Percentiles rank a stretch among this genome's conserved stretches.
Conservation (phyloP, 495 filamentous ascomycete species). For the Daldinia loculata region DNA sequence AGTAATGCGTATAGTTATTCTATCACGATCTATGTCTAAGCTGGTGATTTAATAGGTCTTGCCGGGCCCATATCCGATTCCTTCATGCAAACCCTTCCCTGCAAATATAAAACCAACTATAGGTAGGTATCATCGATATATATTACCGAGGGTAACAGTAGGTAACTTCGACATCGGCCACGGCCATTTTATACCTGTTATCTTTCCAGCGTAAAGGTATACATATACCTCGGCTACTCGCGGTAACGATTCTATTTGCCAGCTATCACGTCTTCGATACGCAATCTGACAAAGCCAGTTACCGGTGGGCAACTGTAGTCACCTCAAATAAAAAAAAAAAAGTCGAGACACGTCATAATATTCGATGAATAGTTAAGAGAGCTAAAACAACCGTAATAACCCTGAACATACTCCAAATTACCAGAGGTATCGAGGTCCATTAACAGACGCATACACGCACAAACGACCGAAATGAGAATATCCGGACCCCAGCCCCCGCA, state of each 20-base stretch:
- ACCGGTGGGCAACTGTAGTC: background rate
- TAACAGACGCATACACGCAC: constrained; percentile 8
- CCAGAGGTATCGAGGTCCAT: constrained; percentile 39
- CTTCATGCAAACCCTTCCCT: background rate
- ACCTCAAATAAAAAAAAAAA: too few species aligned
- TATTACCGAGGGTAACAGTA: background rate
- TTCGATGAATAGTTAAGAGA: constrained; percentile 7
- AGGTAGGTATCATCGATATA: background rate
- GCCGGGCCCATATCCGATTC: too few species aligned
- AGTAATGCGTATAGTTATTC: too few species aligned
- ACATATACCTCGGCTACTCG: constrained; percentile 10
- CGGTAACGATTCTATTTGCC: constrained; percentile 2
- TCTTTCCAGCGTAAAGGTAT: background rate
- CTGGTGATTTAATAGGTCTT: too few species aligned
- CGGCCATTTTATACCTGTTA: background rate
- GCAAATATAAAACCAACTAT: background rate
- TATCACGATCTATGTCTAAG: too few species aligned
- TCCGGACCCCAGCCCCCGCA: constrained; percentile 7
- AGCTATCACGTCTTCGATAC: constrained; percentile 9
- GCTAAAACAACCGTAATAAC: constrained; percentile 19
- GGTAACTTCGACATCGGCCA: background rate
- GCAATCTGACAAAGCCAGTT: background rate
- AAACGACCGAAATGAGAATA: background rate
- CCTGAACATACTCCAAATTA: constrained; percentile 40
- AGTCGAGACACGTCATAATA: constrained; percentile 19